Evolutionary conservation across 768 basidiomycete species (phyloP).

Genomic region (Tulasnella calospora): DNA sequence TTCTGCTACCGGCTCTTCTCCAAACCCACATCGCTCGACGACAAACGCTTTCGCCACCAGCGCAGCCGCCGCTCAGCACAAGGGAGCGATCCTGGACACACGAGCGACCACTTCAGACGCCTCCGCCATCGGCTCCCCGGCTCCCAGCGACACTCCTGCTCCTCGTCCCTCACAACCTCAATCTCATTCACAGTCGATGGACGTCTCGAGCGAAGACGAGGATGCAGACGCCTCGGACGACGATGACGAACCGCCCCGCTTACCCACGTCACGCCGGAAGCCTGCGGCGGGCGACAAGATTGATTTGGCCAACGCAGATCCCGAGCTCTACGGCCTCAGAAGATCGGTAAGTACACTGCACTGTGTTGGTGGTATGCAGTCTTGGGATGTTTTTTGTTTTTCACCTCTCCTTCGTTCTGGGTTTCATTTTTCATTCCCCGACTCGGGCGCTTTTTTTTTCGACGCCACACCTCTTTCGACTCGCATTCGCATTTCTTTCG

Average conservation of each 20-base stretch:
- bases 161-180: slow-evolving; percentile 22
- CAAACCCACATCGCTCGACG: slow-evolving; percentile 34
- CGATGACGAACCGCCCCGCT: slow-evolving; percentile 24
- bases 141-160: slow-evolving; percentile 43
- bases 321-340: slow-evolving; percentile 33
- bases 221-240: slow-evolving; percentile 36
- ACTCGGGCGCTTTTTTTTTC: not conserved
- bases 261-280: slow-evolving; percentile 18
- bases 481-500: slow-evolving; percentile 21
- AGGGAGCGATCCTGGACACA: not conserved
- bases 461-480: not conserved
- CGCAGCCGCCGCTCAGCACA: not conserved
- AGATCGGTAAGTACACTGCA: slow-evolving; percentile 31
- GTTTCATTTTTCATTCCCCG: slow-evolving; percentile 15
- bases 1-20: slow-evolving; percentile 34
- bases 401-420: not conserved
- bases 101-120: slow-evolving; percentile 16
- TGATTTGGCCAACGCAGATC: slow-evolving; percentile 30
- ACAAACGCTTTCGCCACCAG: slow-evolving; percentile 12
- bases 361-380: slow-evolving; percentile 1
- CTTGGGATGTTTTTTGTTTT: slow-evolving; percentile 8
- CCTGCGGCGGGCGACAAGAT: slow-evolving; percentile 26
- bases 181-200: slow-evolving; percentile 40
- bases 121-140: slow-evolving; percentile 32
- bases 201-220: slow-evolving; percentile 61